phyloP scores from a whole-genome alignment of 2,329 filamentous ascomycete genomes.

The Leptographium radiaticola region DNA sequence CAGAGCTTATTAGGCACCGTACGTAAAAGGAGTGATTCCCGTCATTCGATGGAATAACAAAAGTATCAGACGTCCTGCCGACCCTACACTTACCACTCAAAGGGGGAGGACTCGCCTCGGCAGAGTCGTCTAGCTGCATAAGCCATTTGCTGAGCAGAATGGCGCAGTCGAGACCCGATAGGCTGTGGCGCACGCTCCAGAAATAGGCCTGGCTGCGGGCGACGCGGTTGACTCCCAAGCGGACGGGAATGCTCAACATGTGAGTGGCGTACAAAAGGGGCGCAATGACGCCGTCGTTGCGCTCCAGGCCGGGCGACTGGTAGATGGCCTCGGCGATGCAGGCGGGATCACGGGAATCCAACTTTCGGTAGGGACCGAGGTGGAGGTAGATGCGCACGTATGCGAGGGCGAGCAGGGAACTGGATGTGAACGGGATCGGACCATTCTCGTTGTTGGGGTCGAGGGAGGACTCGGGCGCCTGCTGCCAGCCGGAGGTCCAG shows the following conservation, averaged over 20 bases:
- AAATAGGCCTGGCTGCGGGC: conserved; percentile 38
- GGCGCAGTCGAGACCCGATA: conserved; percentile 40
- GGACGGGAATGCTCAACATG: conserved; percentile 38
- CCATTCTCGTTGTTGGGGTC: conserved; percentile 39
- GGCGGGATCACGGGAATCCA: conserved; percentile 30
- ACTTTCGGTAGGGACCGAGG: conserved; percentile 29
- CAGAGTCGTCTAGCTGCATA: background rate
- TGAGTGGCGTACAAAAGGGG: conserved; percentile 39
- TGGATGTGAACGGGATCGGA: conserved; percentile 36
- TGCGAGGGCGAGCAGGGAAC: conserved; percentile 17
- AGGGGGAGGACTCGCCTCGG: background rate
- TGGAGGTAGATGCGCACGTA: conserved; percentile 23
- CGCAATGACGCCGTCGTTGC: conserved; percentile 31
- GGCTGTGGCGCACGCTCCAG: conserved; percentile 41
- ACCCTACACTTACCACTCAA: background rate
- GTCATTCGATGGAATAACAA: background rate
- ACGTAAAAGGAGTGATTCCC: background rate
- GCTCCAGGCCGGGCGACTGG: conserved; percentile 25
- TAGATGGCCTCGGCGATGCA: conserved; percentile 31
- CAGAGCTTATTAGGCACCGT: conserved; percentile 17
- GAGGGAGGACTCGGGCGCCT: conserved; percentile 36
- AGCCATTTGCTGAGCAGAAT: conserved; percentile 26
- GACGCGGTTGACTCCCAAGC: conserved; percentile 38
- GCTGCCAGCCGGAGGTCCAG: conserved; percentile 40
- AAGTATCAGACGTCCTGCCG: background rate